Evolutionary conservation across 208 protist species (phyloP), one percentile per base, ranked within the genome.

Genomic region (Phytomonas francai): DNA sequence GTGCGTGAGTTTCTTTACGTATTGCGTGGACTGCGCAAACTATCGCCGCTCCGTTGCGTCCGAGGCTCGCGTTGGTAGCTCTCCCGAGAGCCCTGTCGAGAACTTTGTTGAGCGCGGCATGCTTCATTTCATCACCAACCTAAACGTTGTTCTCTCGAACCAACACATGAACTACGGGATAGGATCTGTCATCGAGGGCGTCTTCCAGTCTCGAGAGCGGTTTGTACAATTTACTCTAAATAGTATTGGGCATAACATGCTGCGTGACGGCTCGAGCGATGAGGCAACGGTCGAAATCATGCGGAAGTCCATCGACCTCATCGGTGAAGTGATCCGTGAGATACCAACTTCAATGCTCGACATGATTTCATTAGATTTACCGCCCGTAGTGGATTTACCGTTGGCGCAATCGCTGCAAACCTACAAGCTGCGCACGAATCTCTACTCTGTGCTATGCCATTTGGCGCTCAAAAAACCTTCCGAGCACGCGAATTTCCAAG

Each of bases 141-240:
- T 88, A n/a, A 83, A 95, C 66, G 59, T 63, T 63, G 68, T 92
- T 4, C 76, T 95, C n/a, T 77, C 71, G 28, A 75, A 71, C 3
- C 72, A 56, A 29, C 84, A 82, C 28, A 62, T 85, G 63, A 80
- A 85, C 19, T 68, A 80, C 19, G 76, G 66, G 31, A 71, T 93
- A 33, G 77, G 64, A 36, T 63, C 51, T 28, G 73, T 92, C 59
- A 74, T 95, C 6, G 78, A 77, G 28, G 83, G 87, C 69, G 75
- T 87, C 34, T 95, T 95, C 75, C 75, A 85, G 75, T 80, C 71
- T 9, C 76, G 70, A 4, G 65, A 67, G n/a, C 64, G 75, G 59
- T 81, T 95, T 11, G 92, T 95, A 65, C 87, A 93, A 61, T 95
- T 95, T 65, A 78, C 90, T n/a, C 66, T 95, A 29, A 89, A 67